Evolutionary conservation across 1,139 yeast genomes (phyloP), one percentile per base, ranked within the genome.

Genomic region (Scheffersomyces segobiensis): DNA sequence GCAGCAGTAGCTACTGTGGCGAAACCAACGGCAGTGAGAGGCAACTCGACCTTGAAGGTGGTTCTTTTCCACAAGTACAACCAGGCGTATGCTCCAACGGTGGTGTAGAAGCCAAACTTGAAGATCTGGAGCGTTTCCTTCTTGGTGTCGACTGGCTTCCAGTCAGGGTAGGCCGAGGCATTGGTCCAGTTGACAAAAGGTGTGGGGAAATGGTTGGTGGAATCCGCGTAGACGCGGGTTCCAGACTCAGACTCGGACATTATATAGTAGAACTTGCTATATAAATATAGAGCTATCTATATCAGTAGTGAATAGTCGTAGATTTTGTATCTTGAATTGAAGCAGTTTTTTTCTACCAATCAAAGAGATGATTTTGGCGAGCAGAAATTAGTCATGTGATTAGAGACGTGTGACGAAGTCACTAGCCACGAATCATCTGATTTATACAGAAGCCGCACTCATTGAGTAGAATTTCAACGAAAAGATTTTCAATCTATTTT

Each of bases 1-100:
- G 78, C 66, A 55, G 78, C 81, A 53, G 81, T 77, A 53, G 82
- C 79, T 39, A 75, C 73, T n/a, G 83, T 78, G 56, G 80, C 76
- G 57, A 79, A 77, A 3, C 79, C 80, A 55, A 79, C 72, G 12
- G 73, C 77, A 10, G 80, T 71, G 55, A 79, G 64, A 19, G 84
- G 84, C 59, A 79, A 69, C 39, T 73, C 78, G 53, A 80, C 60
- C 65, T 79, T 80, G 68, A 80, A 80, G 0, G 83, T 76, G 55
- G 83, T 74, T 69, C 84, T 74, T 65, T 76, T 79, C 82, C 82
- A 80, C 57, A 80, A 68, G 67, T 78, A 79, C 61, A 80, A 74
- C 81, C 83, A 80, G 14, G 82, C 79, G 68, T 80, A 80, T 14
- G 84, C 82, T 53, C 83, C 83, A 20, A 79, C 78, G 26, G 83